These are phyloP conservation scores for Eucalyptus pumila DNA, from an alignment of 345 rosid species.

Conservation along the genomic window DNA sequence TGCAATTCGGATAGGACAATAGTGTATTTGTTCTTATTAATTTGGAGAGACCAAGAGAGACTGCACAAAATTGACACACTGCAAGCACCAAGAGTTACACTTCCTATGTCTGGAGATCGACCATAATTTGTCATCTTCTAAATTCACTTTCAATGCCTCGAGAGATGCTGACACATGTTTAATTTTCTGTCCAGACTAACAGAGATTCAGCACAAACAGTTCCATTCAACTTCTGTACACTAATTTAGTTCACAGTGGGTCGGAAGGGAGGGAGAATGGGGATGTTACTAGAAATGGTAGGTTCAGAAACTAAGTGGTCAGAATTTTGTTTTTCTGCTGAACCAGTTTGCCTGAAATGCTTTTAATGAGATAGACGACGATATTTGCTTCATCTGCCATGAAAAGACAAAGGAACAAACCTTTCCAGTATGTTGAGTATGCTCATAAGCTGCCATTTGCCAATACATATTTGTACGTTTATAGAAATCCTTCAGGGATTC, in stretches of 20 bases:
- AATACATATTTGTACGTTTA: slow-evolving; percentile 77
- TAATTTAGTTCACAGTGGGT: neutral
- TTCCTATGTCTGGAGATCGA: neutral
- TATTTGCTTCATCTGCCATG: neutral
- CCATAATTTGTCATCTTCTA: neutral
- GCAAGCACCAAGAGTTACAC: neutral
- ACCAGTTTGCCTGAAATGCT: neutral
- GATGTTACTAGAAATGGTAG: neutral
- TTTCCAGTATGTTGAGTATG: slow-evolving; percentile 98
- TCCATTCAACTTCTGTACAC: neutral
- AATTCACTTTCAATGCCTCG: neutral
- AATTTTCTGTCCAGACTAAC: neutral
- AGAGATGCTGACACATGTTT: neutral
- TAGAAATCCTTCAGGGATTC: slow-evolving; percentile 91
- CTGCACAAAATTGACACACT: neutral
- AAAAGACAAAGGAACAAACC: slow-evolving; percentile 25
- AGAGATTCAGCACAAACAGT: neutral
- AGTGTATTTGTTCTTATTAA: neutral
- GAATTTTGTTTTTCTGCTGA: neutral
- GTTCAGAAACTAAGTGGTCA: neutral
- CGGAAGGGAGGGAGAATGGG: neutral
- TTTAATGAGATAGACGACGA: neutral
- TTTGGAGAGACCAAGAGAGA: neutral
- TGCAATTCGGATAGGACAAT: neutral
- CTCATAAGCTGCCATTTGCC: slow-evolving; percentile 99